Percentiles rank a stretch among this genome's conserved stretches.
phyloP scores from a whole-genome alignment of 768 basidiomycete genomes.

The Pholiota molesta region DNA sequence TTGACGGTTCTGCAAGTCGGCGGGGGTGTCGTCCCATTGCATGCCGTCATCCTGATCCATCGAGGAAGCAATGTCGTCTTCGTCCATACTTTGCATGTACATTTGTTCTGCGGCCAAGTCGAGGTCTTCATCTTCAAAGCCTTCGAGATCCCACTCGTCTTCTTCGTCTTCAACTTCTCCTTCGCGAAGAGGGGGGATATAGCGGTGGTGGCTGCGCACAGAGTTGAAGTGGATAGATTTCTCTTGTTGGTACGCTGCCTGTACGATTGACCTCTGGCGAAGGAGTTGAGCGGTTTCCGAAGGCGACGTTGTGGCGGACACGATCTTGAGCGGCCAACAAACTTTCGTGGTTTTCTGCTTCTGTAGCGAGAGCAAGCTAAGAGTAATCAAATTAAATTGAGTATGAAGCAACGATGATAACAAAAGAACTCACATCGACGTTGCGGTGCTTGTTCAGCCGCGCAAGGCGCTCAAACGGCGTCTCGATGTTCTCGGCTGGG shows the following conservation, averaged over 20 bases:
- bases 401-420: neutral
- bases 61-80: slow-evolving; percentile 46
- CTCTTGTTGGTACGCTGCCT: slow-evolving; percentile 37
- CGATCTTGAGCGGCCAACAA: slow-evolving; percentile 52
- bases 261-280: slow-evolving; percentile 45
- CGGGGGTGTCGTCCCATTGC: slow-evolving; percentile 81
- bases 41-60: slow-evolving; percentile 76
- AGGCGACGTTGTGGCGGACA: slow-evolving; percentile 52
- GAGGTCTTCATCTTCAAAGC: slow-evolving; percentile 70
- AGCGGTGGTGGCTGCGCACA: slow-evolving; percentile 67
- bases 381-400: neutral
- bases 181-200: slow-evolving; percentile 86
- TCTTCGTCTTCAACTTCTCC: slow-evolving; percentile 73
- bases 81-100: slow-evolving; percentile 37
- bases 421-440: slow-evolving; percentile 73
- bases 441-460: slow-evolving; percentile 97
- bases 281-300: slow-evolving; percentile 51
- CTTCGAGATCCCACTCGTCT: slow-evolving; percentile 68
- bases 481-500: slow-evolving; percentile 99
- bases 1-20: slow-evolving; percentile 39
- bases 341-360: slow-evolving; percentile 62
- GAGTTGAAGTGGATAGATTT: slow-evolving; percentile 74
- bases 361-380: slow-evolving; percentile 76
- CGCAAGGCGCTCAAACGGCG: slow-evolving; percentile 94
- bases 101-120: slow-evolving; percentile 60